Evolutionary conservation across 345 rosid species (phyloP).

Genomic region (Moricandia moricandioides): DNA sequence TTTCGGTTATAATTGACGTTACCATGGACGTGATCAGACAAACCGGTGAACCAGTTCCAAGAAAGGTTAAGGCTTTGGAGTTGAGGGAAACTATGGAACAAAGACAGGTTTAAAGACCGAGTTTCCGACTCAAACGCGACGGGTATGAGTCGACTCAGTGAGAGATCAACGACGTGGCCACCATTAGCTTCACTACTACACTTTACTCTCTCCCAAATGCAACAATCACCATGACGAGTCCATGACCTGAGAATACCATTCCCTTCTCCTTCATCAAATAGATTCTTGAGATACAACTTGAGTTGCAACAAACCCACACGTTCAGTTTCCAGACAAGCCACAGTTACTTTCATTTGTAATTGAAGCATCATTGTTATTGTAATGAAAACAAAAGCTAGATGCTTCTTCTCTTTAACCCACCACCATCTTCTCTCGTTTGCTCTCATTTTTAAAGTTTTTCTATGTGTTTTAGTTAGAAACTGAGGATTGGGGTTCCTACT

Average conservation of each 20-base stretch:
- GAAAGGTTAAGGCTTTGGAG: slow-evolving; percentile 24
- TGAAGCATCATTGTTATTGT: slow-evolving; percentile 18
- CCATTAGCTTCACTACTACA: not conserved
- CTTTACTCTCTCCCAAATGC: slow-evolving; percentile 30
- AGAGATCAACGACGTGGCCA: slow-evolving; percentile 14
- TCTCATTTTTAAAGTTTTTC: not conserved
- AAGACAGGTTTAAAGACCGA: slow-evolving; percentile 2
- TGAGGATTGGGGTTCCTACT: not conserved
- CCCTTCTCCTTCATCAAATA: not conserved
- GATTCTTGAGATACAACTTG: slow-evolving; percentile 12
- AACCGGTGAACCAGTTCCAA: slow-evolving; percentile 4
- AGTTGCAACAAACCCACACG: slow-evolving; percentile 11
- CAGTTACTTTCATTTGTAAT: not conserved
- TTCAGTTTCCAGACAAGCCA: slow-evolving; percentile 20
- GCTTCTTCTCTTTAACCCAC: not conserved
- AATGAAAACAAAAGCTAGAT: slow-evolving; percentile 10
- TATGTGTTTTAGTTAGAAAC: not conserved
- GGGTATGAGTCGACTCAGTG: slow-evolving; percentile 5
- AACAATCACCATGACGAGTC: slow-evolving; percentile 20
- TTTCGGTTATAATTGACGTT: not conserved
- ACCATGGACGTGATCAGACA: slow-evolving; percentile 22
- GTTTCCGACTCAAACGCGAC: slow-evolving; percentile 15
- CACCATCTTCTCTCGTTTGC: not conserved
- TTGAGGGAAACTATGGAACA: slow-evolving; percentile 23
- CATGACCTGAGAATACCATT: slow-evolving; percentile 17